Evolutionary conservation across 805 yeast genomes (phyloP), one percentile per base, ranked within the genome.

Genomic region (Saturnispora galanensis): DNA sequence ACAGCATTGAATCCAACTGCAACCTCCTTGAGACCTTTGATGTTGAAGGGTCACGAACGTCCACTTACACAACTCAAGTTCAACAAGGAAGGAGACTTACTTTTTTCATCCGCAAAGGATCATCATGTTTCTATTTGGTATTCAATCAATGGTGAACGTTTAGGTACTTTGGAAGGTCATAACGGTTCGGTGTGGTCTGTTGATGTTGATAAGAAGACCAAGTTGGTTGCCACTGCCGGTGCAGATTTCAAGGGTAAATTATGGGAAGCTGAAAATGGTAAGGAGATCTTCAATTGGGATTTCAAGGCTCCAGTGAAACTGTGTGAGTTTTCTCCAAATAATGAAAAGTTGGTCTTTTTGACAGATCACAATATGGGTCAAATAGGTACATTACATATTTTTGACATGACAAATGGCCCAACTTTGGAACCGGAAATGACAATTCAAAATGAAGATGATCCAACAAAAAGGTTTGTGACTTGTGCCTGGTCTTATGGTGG

Each of bases 11-110:
- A 21, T 21, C 26, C 26, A 21, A 21, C 26, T 38, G 32, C 52
- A 53, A 47, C 52, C 26, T 60, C 52, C 52, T 77, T 79, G 83
- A 77, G 83, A 74, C 84, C 84, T 47, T 65, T 79, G 54, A 59
- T 79, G 71, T 70, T 83, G 57, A 84, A 84, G 74, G 97, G 97
- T 49, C 98, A 93, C 69, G 96, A 86, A 70, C 95, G 98, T 77
- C 87, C 97, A 53, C 71, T 93, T 56, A 89, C 97, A 40, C 97
- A 93, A 73, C 89, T 93, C 56, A 90, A 85, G 63, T 93, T 81
- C 71, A 93, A 93, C 76, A 74, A 79, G 50, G 97, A 94, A 59
- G 99, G 99, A 38, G 99, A 93, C 64, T 67, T 93, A 54, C 74
- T 93, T 46, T 82, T 93, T 62, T 81, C 97, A 10, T 89, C 86